A percentile compares a stretch with the other conserved stretches of the same genome.
These are phyloP conservation scores for Vigna unguiculata DNA, from an alignment of 306 rosid genomes.

Conservation along the genomic window DNA sequence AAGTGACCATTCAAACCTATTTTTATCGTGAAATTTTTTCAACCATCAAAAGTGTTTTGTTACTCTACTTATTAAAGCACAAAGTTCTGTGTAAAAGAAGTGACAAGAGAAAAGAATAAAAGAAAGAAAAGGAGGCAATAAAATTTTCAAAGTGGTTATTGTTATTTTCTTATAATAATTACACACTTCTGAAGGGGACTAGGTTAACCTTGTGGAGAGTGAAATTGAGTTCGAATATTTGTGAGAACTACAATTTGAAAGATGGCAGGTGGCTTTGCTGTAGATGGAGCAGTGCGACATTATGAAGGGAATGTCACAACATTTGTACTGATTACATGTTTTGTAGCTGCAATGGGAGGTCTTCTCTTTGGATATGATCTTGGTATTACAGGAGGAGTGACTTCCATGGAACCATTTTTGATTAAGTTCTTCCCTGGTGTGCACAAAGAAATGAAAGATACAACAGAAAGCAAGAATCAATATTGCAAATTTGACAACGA, in stretches of 20 bases:
- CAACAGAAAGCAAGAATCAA: not conserved
- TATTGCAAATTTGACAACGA: slow-evolving; percentile 44
- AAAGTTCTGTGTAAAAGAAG: not conserved
- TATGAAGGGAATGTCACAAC: slow-evolving; percentile 42
- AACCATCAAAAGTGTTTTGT: not conserved
- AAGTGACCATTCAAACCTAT: slow-evolving; percentile 20
- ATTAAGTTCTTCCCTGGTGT: slow-evolving; percentile 40
- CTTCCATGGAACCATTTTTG: slow-evolving; percentile 48
- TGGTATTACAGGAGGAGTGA: slow-evolving; percentile 46
- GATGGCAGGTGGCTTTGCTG: slow-evolving; percentile 48
- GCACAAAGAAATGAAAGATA: slow-evolving; percentile 33
- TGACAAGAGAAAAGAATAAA: not conserved
- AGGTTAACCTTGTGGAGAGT: too few relatives aligned
- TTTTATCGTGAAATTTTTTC: slow-evolving; percentile 8
- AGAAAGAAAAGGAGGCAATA: not conserved
- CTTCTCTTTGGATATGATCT: slow-evolving; percentile 49
- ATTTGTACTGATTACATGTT: slow-evolving; percentile 42
- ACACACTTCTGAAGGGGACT: too few relatives aligned
- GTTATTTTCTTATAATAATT: too few relatives aligned
- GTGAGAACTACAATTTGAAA: not conserved
- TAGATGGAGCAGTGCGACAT: not conserved
- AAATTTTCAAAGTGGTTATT: not conserved
- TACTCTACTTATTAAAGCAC: slow-evolving; percentile 5
- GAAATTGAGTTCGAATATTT: not conserved
- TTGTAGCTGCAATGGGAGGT: slow-evolving; percentile 53